Evolutionary conservation across 2,329 filamentous ascomycete genomes (phyloP).

Genomic region (Niveomyces coronatus): DNA sequence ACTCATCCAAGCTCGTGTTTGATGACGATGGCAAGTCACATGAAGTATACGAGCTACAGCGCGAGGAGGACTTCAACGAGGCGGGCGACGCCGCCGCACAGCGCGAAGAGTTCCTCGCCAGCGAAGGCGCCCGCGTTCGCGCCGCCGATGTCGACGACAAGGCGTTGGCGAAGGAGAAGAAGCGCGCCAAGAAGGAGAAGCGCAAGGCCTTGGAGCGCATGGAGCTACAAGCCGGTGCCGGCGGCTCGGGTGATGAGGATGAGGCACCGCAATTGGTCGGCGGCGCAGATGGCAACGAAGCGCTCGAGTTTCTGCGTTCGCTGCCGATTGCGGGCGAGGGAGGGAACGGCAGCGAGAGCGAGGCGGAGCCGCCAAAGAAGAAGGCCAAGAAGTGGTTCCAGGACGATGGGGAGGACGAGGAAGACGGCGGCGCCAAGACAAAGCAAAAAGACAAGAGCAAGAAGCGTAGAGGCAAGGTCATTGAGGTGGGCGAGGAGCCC

Average conservation of each 20-base stretch:
- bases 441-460: slow-evolving; percentile 29
- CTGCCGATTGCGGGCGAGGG: slow-evolving; percentile 39
- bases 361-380: slow-evolving; percentile 38
- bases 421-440: slow-evolving; percentile 48
- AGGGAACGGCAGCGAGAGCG: slow-evolving; percentile 23
- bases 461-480: slow-evolving; percentile 43
- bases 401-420: slow-evolving; percentile 61
- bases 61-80: slow-evolving; percentile 68
- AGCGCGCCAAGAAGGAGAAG: slow-evolving; percentile 64
- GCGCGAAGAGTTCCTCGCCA: slow-evolving; percentile 65
- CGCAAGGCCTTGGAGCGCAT: slow-evolving; percentile 53
- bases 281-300: slow-evolving; percentile 38
- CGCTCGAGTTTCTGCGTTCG: slow-evolving; percentile 47
- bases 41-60: slow-evolving; percentile 77
- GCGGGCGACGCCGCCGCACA: slow-evolving; percentile 69
- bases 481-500: slow-evolving; percentile 56
- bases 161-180: slow-evolving; percentile 65
- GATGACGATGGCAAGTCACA: slow-evolving; percentile 86
- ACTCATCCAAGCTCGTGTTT: slow-evolving; percentile 75
- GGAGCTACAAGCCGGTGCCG: slow-evolving; percentile 21
- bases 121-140: slow-evolving; percentile 60
- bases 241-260: slow-evolving; percentile 41
- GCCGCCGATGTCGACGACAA: slow-evolving; percentile 78
- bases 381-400: slow-evolving; percentile 74
- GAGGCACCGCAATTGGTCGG: slow-evolving; percentile 25